phyloP scores from a whole-genome alignment of 495 filamentous ascomycete species.

The Lophium mytilinum region DNA sequence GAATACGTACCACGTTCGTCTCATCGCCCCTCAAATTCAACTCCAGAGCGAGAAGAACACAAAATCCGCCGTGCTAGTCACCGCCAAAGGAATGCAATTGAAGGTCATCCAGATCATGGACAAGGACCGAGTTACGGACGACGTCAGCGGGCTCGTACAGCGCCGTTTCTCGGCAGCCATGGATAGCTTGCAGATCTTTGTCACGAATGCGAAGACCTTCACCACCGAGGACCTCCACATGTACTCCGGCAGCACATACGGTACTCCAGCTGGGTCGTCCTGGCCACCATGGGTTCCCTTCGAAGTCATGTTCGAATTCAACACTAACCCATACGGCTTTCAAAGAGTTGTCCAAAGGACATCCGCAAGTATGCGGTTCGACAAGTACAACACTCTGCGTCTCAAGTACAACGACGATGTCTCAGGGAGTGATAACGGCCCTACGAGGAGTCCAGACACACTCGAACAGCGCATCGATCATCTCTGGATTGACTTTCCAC shows the following conservation, averaged over 20 bases:
- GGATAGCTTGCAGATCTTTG: constrained; percentile 96
- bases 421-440: constrained; percentile 44
- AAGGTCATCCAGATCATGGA: constrained; percentile 98
- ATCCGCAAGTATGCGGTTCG: constrained; percentile 85
- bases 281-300: constrained; percentile 98
- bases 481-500: constrained; percentile 92
- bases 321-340: constrained; percentile 86
- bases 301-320: constrained; percentile 96
- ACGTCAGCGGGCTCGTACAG: constrained; percentile 90
- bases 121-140: constrained; percentile 81
- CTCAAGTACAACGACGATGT: constrained; percentile 97
- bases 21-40: constrained; percentile 96
- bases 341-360: constrained; percentile 90
- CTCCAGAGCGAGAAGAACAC: constrained; percentile 96
- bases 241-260: constrained; percentile 90
- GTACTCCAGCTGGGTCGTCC: constrained; percentile 69
- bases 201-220: constrained; percentile 85
- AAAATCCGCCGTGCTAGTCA: constrained; percentile 85
- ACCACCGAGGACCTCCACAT: constrained; percentile 71
- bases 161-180: constrained; percentile 87
- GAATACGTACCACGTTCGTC: constrained; percentile 86
- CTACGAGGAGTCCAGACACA: constrained; percentile 40
- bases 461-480: constrained; percentile 81
- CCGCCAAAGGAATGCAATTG: constrained; percentile 91
- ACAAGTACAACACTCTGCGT: constrained; percentile 96